Evolutionary conservation across 2,329 filamentous ascomycete species (phyloP).

Genomic region (Ophiostoma quercus): DNA sequence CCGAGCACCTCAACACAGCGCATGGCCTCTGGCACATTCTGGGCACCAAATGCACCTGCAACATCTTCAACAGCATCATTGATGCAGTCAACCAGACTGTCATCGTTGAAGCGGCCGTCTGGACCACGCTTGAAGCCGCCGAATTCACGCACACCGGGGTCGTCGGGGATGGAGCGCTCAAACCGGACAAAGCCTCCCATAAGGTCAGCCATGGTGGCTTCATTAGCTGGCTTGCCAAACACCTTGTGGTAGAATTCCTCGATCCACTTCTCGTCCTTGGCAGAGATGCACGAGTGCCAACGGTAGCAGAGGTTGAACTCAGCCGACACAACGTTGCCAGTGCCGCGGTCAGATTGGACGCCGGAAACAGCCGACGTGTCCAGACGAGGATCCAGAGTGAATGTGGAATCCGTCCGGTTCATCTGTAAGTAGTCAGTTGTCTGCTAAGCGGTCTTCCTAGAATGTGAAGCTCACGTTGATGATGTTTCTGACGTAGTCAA

Average conservation of each 20-base stretch:
- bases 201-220: conserved; percentile 57
- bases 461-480: conserved; percentile 44
- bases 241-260: conserved; percentile 60
- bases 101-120: conserved; percentile 67
- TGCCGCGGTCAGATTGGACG: conserved; percentile 60
- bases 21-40: conserved; percentile 68
- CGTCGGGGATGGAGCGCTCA: conserved; percentile 54
- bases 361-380: conserved; percentile 55
- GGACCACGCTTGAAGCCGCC: conserved; percentile 57
- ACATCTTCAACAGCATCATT: conserved; percentile 45
- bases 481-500: conserved; percentile 75
- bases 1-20: conserved; percentile 73
- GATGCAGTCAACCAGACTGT: conserved; percentile 38
- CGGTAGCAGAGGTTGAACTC: conserved; percentile 88
- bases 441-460: neutral
- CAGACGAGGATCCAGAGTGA: conserved; percentile 72
- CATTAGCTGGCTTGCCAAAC: conserved; percentile 54
- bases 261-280: conserved; percentile 75
- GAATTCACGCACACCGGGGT: conserved; percentile 66
- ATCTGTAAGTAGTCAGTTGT: conserved; percentile 36
- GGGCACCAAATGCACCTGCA: conserved; percentile 67
- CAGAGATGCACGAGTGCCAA: conserved; percentile 75
- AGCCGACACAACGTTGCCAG: conserved; percentile 77
- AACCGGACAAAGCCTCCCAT: conserved; percentile 58
- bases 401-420: conserved; percentile 67